These are phyloP conservation scores for Moesziomyces sp. DNA, from an alignment of 1,284 basidiomycete species.

Conservation along the genomic window DNA sequence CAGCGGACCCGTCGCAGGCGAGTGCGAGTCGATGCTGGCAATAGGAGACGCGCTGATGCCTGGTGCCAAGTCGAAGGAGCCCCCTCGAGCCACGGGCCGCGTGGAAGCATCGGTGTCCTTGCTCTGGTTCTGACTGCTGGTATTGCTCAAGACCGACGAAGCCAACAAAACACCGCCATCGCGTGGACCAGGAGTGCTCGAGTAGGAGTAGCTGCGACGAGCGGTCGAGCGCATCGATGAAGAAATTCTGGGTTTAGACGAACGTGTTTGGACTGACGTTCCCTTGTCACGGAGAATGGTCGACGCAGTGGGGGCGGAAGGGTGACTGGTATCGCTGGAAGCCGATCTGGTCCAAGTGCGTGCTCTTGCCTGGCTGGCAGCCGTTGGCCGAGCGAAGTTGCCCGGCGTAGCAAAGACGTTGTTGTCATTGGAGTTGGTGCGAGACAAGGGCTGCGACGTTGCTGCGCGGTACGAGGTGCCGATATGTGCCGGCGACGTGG, in stretches of 20 bases:
- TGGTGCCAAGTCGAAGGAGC: slow-evolving; percentile 14
- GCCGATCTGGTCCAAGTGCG: slow-evolving; percentile 25
- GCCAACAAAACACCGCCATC: slow-evolving; percentile 5
- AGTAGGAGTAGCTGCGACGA: slow-evolving; percentile 36
- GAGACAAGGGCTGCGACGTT: slow-evolving; percentile 14
- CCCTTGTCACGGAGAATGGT: slow-evolving; percentile 15
- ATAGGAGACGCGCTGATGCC: slow-evolving; percentile 17
- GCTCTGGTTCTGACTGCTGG: slow-evolving; percentile 6
- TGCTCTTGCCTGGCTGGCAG: slow-evolving; percentile 50
- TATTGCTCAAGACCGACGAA: neutral
- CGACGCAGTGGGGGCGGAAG: neutral
- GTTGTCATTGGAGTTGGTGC: slow-evolving; percentile 14
- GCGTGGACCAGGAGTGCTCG: slow-evolving; percentile 13
- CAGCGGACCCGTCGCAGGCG: slow-evolving; percentile 11
- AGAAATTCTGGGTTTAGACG: slow-evolving; percentile 11
- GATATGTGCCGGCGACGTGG: slow-evolving; percentile 14
- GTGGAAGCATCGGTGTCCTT: slow-evolving; percentile 2
- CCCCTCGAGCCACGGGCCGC: slow-evolving; percentile 8
- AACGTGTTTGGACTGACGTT: slow-evolving; percentile 1
- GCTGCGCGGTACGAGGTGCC: slow-evolving; percentile 1
- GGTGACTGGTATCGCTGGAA: slow-evolving; percentile 26
- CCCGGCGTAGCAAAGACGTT: slow-evolving; percentile 4
- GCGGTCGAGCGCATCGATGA: slow-evolving; percentile 17
- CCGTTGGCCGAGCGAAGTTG: slow-evolving; percentile 51
- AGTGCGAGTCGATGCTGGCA: neutral